Evolutionary conservation across 73 alveolate genomes (phyloP).

Genomic region (Paramecium bursaria): DNA sequence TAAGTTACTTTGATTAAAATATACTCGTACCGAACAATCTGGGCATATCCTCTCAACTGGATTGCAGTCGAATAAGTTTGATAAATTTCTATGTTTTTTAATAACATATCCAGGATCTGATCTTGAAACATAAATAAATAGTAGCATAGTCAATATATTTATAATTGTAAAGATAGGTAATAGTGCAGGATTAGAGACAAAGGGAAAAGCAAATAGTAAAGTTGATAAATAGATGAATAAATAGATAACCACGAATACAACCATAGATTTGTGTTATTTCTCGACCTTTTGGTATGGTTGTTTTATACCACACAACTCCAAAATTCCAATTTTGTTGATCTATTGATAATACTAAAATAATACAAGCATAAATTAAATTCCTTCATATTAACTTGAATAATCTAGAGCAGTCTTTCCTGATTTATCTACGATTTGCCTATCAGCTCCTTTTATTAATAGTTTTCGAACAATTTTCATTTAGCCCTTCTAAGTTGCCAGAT

Average conservation of each 20-base stretch:
- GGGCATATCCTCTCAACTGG: constrained; percentile 11
- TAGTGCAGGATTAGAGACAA: no score
- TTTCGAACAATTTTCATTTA: constrained; percentile 38
- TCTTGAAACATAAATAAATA: no score
- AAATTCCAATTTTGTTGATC: constrained; percentile 29
- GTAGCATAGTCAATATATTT: not conserved
- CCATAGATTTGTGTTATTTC: constrained; percentile 38
- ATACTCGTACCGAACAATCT: not conserved
- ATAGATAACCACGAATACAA: not conserved
- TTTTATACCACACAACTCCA: constrained; percentile 23
- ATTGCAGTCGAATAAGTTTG: not conserved
- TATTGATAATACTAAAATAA: not conserved
- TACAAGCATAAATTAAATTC: constrained; percentile 46
- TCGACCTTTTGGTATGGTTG: constrained; percentile 28
- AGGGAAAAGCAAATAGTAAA: constrained; percentile 9
- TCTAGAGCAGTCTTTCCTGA: constrained; percentile 41
- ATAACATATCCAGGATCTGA: not conserved
- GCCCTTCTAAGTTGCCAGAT: constrained; percentile 47
- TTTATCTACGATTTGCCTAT: constrained; percentile 9
- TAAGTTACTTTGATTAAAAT: no score
- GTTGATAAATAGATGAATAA: not conserved
- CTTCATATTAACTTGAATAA: not conserved
- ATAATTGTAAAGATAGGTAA: no score
- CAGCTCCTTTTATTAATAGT: constrained; percentile 39
- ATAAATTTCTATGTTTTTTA: no score